Conservation (phyloP, 2,329 filamentous ascomycete species). For the Cadophora luteo-olivacea region DNA sequence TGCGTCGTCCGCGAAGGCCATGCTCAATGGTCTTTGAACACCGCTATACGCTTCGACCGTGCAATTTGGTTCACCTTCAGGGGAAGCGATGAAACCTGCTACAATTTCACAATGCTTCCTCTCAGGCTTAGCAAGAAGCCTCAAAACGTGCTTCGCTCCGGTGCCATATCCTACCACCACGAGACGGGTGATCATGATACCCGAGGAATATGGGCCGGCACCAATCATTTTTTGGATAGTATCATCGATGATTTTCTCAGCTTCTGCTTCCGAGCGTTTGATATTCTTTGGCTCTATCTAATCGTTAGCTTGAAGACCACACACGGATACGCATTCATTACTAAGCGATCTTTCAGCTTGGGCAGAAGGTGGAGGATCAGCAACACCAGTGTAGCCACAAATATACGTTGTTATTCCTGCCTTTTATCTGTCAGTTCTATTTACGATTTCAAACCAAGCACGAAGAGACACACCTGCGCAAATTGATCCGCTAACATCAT, state of each 20-base stretch:
- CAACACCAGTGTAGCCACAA: not conserved
- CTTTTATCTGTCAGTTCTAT: not conserved
- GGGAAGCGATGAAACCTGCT: slow-evolving; percentile 21
- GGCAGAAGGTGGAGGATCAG: not conserved
- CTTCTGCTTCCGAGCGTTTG: not conserved
- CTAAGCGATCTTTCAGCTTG: not conserved
- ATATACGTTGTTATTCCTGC: not conserved
- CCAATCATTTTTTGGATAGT: not conserved
- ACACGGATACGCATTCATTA: not conserved
- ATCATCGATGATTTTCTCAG: not conserved
- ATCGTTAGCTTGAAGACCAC: not conserved
- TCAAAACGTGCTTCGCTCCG: slow-evolving; percentile 3
- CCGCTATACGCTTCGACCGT: not conserved
- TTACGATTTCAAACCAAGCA: not conserved
- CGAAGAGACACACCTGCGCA: slow-evolving; percentile 57
- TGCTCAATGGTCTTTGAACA: slow-evolving; percentile 16
- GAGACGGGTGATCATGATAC: not conserved
- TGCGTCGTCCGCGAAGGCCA: slow-evolving; percentile 20
- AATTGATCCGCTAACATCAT: slow-evolving; percentile 65
- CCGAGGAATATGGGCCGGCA: not conserved
- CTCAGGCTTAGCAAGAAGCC: not conserved
- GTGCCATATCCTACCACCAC: not conserved
- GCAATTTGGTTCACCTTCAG: not conserved
- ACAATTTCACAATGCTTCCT: not conserved
- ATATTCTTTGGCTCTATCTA: not conserved